Conservation (phyloP, 208 protist species). For the Crithidia mellificae region DNA sequence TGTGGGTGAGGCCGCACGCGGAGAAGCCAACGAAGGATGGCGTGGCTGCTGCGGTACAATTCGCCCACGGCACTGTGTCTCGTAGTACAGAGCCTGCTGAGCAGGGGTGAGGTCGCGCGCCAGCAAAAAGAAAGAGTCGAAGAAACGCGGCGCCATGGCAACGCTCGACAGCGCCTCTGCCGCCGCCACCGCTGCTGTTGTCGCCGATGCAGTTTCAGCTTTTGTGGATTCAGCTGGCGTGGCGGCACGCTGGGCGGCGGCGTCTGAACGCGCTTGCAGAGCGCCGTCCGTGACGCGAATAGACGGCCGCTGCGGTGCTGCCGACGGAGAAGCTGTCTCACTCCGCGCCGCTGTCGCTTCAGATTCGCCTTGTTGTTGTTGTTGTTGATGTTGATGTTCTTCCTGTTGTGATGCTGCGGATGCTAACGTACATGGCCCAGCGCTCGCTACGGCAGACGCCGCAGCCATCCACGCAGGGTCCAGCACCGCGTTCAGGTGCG, state of each 20-base stretch:
- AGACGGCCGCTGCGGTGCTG: constrained; percentile 2
- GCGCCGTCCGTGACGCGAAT: constrained; percentile 25
- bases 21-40: not conserved
- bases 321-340: too few relatives aligned
- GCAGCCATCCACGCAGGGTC: constrained; percentile 22
- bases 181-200: constrained; percentile 3
- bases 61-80: constrained; percentile 17
- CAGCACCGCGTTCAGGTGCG: constrained; percentile 53
- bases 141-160: constrained; percentile 31
- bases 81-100: constrained; percentile 42
- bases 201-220: too few relatives aligned
- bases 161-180: constrained; percentile 5
- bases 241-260: not conserved
- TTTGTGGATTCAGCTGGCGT: too few relatives aligned
- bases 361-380: too few relatives aligned
- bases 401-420: not conserved
- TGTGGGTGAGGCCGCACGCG: not conserved
- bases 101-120: constrained; percentile 43
- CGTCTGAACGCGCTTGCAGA: not conserved
- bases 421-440: too few relatives aligned
- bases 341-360: not conserved
- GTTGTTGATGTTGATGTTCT: not conserved
- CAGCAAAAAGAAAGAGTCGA: constrained; percentile 68
- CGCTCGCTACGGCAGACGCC: not conserved
- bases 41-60: not conserved